Evolutionary conservation across 768 basidiomycete species (phyloP), one percentile per base, ranked within the genome.

Genomic region (Megacollybia marginata): DNA sequence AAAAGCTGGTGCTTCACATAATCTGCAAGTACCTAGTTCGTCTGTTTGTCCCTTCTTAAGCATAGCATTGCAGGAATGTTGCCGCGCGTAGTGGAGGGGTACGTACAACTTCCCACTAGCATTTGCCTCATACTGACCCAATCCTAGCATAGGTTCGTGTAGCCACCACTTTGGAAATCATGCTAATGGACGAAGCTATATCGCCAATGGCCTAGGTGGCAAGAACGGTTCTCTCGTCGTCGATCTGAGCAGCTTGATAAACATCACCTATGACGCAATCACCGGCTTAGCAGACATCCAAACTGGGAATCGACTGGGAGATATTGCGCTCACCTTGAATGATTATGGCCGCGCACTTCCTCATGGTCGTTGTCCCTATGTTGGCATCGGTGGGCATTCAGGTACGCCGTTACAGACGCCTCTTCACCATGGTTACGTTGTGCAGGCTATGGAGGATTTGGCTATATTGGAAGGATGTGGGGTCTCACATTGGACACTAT

Each of bases 311-410:
- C 55, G 65, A 15, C 59, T 75, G 0, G 71, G 71, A 9, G 62
- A 73, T 32, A 57, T 74, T 13, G 69, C 69, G 1, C 36, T 67
- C 23, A 59, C 58, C 3, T 57, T 76, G 48, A 68, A 69, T 50
- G 56, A 59, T 5, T 55, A 65, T 16, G 59, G 55, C n/a, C 49
- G 70, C 32, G 72, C 67, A 2, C 52, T 71, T 46, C 66, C 71
- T 1, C 74, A 74, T 51, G 74, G 73, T 7, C 69, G 69, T 4
- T 75, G 72, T 51, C 65, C 72, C 0, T 70, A 73, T 47, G 72
- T 76, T 23, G 73, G 74, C 2, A 59, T 74, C 9, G 73, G 74
- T 9, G 74, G 74, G 2, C 74, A 75, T 52, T 60, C 70, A n/a
- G 61, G 70, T 69, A 42, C 4, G 44, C 18, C 8, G n/a, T 7